Evolutionary conservation across 2,329 filamentous ascomycete genomes (phyloP), one percentile per base, ranked within the genome.

Genomic region (Talaromyces amestolkiae): DNA sequence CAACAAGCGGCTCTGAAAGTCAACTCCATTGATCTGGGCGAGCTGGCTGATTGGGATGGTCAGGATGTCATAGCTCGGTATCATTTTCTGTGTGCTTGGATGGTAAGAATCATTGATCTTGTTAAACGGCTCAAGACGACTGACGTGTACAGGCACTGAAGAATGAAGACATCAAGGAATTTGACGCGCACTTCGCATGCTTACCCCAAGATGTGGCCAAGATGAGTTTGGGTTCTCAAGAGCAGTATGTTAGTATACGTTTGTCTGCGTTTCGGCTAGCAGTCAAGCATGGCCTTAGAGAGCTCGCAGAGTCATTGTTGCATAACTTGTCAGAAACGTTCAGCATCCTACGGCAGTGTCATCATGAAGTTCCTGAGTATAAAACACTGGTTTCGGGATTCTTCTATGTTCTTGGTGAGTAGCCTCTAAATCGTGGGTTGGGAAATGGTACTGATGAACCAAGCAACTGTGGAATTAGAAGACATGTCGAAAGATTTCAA

Each of bases 171-270:
- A 81, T 90, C 15, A 90, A 94, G 65, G 85, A 93, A 58, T 91
- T 91, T 33, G 91, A 96, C 63, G 87, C 92, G 75, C 87, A 95
- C 82, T 93, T 89, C 75, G 77, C 77, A 41, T 91, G 91, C 70
- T 77, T 86, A 56, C 70, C 78, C 67, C n/a, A 75, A 78, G 10
- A 75, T 70, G 43, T 72, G 71, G 24, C 71, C 61, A 63, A 73
- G 0, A 73, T 86, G 2, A 83, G 88, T 51, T 75, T 83, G 0
- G 68, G 76, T 2, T 82, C 82, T 1, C 81, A 84, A 1, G 89
- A 93, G 73, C 82, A 80, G 43, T 77, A 93, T 51, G 84, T 88
- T 3, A 88, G 92, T 70, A 79, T 89, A 2, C 81, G 93, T 8
- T 91, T 89, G 68, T 87, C 90, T 66, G 90, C 96, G 47, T 92